Evolutionary conservation across 164 flowering plant species (phyloP).

Genomic region (Piper betle): DNA sequence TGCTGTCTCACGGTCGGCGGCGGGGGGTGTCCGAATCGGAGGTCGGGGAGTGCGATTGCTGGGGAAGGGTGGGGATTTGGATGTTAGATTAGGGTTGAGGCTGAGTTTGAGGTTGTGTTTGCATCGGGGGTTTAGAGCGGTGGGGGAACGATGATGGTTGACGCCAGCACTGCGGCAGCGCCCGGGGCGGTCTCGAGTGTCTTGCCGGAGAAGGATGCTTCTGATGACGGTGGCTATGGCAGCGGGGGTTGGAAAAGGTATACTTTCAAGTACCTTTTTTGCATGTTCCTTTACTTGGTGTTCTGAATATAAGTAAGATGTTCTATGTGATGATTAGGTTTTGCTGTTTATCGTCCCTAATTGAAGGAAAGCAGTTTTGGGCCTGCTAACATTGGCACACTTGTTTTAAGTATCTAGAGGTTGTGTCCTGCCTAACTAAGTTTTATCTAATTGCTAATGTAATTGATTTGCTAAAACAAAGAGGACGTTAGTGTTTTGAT

Average conservation of each 20-base stretch:
- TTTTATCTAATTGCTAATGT: no score
- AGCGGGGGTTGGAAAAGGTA: constrained; percentile 85
- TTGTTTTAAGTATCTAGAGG: no score
- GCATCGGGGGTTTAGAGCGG: constrained; percentile 15
- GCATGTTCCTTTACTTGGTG: no score
- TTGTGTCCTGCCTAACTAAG: no score
- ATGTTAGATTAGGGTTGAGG: constrained; percentile 12
- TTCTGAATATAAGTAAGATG: no score
- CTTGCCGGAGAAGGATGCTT: constrained; percentile 34
- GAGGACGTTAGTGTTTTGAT: no score
- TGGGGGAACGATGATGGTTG: constrained; percentile 58
- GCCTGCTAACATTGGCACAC: no score
- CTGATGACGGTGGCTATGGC: constrained; percentile 42
- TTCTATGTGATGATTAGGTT: no score
- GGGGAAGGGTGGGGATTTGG: constrained; percentile 16
- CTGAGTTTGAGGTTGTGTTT: constrained; percentile 8
- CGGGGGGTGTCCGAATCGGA: constrained; percentile 8
- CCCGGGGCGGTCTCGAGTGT: constrained; percentile 19
- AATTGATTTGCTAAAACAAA: no score
- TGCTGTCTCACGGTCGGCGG: constrained; percentile 25
- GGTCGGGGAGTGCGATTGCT: constrained; percentile 6
- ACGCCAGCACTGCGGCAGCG: constrained; percentile 23
- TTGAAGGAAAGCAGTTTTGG: no score
- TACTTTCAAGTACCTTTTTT: not conserved
- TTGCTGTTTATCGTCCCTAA: no score